Base-by-base conservation (phyloP, 192 early-diverging fungal species). In the Umbelopsis sp. region DNA sequence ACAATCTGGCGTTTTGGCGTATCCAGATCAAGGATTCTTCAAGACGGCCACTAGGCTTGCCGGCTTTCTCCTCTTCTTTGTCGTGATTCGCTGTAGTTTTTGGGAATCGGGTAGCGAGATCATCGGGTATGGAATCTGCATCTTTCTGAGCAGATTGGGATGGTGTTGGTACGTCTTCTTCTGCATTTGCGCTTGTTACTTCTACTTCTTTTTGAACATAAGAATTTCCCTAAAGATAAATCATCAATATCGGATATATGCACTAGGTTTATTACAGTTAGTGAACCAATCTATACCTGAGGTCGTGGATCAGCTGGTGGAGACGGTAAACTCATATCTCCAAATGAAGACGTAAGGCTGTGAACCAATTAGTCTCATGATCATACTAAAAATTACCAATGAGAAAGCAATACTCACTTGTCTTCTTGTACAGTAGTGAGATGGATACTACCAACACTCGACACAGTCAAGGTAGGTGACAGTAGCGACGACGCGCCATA, bases 21-120 rank as follows among this genome's bases (percentile, higher is more conserved):
- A 62, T 62, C 56, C 56, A 62, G 2, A 62, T 62, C 31, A 62
- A 34, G 0, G 56, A 62, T n/a, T 62, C 56, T 36, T 62, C 56
- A 2, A 41, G 38, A 41, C 12, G 38, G 2, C 38, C 24, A 17
- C 11, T 62, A 29, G n/a, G 7, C 26, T n/a, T 62, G 56, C 31
- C 12, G 11, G 16, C 2, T 62, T 31, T 32, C 56, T 32, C 29
- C 10, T 34, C 56, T 32, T 7, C 9, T 20, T 62, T 31, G 12
- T 22, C 3, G 12, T 31, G 29, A 0, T 22, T 34, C 11, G 56
- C 56, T 0, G 34, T 14, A 29, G 56, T 62, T 34, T 11, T 31
- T 34, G 56, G 56, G 14, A 62, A 62, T 26, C 34, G 56, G 1
- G 56, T n/a, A 8, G 26, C 56, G 12, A 62, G 31, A 34, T 32